Evolutionary conservation across 495 filamentous ascomycete species (phyloP), one percentile per base, ranked within the genome.

Genomic region (Pyronema omphalodes): DNA sequence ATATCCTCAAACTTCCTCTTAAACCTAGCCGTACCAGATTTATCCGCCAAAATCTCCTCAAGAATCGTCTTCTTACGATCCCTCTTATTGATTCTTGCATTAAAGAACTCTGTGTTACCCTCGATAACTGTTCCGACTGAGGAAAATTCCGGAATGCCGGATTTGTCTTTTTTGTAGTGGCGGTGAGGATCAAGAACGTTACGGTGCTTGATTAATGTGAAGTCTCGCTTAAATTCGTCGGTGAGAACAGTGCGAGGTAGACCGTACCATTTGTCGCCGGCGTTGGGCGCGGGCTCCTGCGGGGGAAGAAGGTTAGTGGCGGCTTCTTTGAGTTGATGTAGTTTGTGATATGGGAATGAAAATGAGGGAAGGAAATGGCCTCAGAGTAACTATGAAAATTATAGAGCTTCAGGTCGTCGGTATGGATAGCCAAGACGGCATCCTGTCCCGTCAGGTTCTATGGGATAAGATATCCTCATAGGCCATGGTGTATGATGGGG

Each of bases 381-480:
- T 96, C 89, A 94, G 88, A 88, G 91, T 98, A 98, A 98, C 91
- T 98, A 94, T 95, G 86, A 87, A 76, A 72, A 71, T 69, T 73
- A 69, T 67, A 68, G 68, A 63, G 53, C 60, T 56, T 63, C 61
- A 63, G 55, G 57, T 23, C 59, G 51, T 63, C 60, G 55, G 58
- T 57, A 45, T 55, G 61, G 51, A 49, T 51, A 44, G 56, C 61
- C 61, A 63, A 59, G 56, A 89, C 84, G 83, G 78, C 76, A 74
- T 72, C 75, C 58, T 37, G 53, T 47, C 53, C 49, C 57, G 60
- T 64, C 61, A 64, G 57, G 51, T 57, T 64, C 60, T 63, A 57
- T 64, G 60, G 61, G 57, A 64, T 62, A 73, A 71, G 63, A 71
- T 75, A 78, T 85, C 81, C 71, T 85, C 83, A 84, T 80, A 71